Evolutionary conservation across 140 eudicot species (phyloP), one percentile per base, ranked within the genome.

Genomic region (Stevia rebaudiana): DNA sequence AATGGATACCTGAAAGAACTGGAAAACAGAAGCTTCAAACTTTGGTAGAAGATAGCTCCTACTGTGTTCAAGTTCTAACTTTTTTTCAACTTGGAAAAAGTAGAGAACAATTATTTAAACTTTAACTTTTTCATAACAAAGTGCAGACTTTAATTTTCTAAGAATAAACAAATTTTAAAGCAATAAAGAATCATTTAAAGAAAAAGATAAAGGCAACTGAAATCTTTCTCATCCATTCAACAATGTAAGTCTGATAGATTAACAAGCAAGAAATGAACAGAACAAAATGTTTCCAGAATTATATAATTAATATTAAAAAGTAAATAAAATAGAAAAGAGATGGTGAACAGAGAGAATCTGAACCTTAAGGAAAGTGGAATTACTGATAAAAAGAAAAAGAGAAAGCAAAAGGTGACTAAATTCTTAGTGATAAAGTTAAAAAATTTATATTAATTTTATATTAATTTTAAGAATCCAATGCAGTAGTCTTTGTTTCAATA

Each of bases 361-460:
- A 75, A 62, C 21, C 56, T 37, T 61, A 54, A 39, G 56, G 70
- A 56, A 73, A 73, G 65, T 73, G 16, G 69, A 61, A 74, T 56
- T 69, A 58, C 33, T 49, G 71, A 69, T 52, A 63, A 65, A 85
- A 79, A 82, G 88, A 67, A 69, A 85, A 79, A 82, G 88, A 67
- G 66, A 85, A 85, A 85, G 87, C 79, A 69, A 72, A 81, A 81
- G 82, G 53, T 57, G n/a, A 70, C 44, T 77, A 71, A 54, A 81
- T 75, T 67, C 74, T 72, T 60, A 53, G 79, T 68, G 50, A 72
- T 42, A 80, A 71, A 71, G 81, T 10, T 22, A 72, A 22, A n/a
- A n/a, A n/a, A n/a, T n/a, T n/a, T n/a, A n/a, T n/a, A n/a, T n/a
- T n/a, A 63, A 51, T 52, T 62, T 30, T 39, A 54, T 24, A 65